Base-by-base conservation (phyloP, 2,329 filamentous ascomycete species). In the Claviceps digitariae region DNA sequence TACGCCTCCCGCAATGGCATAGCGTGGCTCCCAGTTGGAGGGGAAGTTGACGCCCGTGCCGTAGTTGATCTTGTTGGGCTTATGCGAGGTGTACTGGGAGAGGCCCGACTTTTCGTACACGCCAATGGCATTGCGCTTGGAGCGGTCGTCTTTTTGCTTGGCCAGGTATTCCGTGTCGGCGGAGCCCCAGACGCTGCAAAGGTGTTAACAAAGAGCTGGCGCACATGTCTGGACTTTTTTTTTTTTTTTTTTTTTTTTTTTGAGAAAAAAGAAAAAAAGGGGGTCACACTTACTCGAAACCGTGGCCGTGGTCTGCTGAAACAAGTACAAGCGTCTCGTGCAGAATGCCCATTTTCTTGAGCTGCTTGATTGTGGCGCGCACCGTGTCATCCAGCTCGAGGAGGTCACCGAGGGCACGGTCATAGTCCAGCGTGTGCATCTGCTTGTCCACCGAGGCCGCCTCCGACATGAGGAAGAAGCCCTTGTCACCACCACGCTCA, bases 381-480 rank as follows among this genome's bases (percentile, higher is more conserved):
- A 94, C 73, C 4, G 88, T 90, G 69, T 94, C 87, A 63, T 94
- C 87, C 36, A 94, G 78, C 71, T 94, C 88, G 43, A 94, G 79
- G 1, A 94, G 80, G 61, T 94, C 88, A 52, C 86, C 88, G 0
- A 94, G 81, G 1, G 88, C 86, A 52, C 88, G 86, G 69, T 93
- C 86, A 66, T 93, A 93, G 71, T 93, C 88, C 21, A 93, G 78
- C 2, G 74, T 67, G 71, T 94, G 88, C 87, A 94, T 93, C 76
- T 88, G 84, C 76, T 94, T 94, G 71, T 93, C 88, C 60, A 94
- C 86, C 2, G 82, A 87, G 17, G 88, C 88, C 27, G 84, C 88
- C 68, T 94, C 88, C 13, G 83, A 82, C 87, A 94, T 93, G 63
- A 94, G 76, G 75, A 93, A 89, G 78, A 86, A 94, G 6, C 88